Percentiles rank a stretch among this genome's conserved stretches.
phyloP scores from a whole-genome alignment of 208 protist genomes.

The Wallacemonas sp. region DNA sequence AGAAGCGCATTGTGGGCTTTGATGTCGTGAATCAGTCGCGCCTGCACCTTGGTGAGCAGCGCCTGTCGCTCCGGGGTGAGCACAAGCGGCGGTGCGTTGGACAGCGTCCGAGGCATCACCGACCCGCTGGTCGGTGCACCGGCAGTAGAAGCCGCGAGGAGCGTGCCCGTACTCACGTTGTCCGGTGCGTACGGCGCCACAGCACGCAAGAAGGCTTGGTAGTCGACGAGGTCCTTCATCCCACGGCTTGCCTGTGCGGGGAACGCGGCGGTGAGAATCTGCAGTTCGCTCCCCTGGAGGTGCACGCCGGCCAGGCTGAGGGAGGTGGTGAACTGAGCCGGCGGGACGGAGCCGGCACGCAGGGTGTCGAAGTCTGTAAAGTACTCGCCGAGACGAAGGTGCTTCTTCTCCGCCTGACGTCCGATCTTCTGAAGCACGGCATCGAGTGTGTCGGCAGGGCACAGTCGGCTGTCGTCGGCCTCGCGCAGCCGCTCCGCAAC shows the following conservation, averaged over 20 bases:
- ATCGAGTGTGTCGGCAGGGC: constrained; percentile 25
- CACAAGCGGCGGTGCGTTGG: neutral
- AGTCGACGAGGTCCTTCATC: constrained; percentile 35
- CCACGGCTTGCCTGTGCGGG: constrained; percentile 12
- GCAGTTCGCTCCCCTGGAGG: constrained; percentile 38
- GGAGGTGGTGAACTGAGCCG: constrained; percentile 55
- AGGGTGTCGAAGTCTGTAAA: constrained; percentile 86
- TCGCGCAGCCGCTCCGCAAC: constrained; percentile 8
- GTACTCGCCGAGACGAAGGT: constrained; percentile 66
- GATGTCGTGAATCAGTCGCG: constrained; percentile 58
- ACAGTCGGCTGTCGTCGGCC: constrained; percentile 14
- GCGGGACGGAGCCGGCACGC: constrained; percentile 52
- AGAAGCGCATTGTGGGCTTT: constrained; percentile 66
- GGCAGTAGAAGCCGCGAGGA: neutral
- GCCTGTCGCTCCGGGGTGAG: constrained; percentile 25
- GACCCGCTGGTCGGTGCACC: neutral
- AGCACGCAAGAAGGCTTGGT: constrained; percentile 30
- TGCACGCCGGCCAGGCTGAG: constrained; percentile 67
- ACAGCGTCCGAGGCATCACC: neutral
- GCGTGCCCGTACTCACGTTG: neutral
- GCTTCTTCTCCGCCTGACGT: constrained; percentile 43
- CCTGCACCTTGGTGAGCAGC: constrained; percentile 24
- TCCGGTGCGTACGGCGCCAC: constrained; percentile 32
- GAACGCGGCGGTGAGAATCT: constrained; percentile 48
- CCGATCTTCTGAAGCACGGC: constrained; percentile 52